phyloP scores from a whole-genome alignment of 371 early-diverging fungal species.

The Chytridium lagenaria region DNA sequence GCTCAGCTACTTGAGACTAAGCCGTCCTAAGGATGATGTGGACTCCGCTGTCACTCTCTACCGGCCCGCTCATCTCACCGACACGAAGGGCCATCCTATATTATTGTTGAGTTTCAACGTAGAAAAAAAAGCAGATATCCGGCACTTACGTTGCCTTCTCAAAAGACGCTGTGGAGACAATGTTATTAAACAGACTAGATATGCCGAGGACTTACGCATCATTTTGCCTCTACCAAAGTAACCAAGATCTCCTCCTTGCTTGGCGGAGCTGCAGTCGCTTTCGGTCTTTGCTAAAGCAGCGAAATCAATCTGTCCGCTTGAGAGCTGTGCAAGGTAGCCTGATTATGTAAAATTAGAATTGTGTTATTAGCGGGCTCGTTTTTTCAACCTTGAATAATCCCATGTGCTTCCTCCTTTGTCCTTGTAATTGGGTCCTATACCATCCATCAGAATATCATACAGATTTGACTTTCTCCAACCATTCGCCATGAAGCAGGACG shows the following conservation, averaged over 20 bases:
- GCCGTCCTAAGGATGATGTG: constrained; percentile 91
- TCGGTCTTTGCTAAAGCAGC: constrained; percentile 69
- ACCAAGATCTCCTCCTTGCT: constrained; percentile 88
- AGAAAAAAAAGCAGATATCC: neutral
- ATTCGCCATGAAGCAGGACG: constrained; percentile 92
- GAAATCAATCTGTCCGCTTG: constrained; percentile 60
- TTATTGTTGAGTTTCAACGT: neutral
- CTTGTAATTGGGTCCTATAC: constrained; percentile 78
- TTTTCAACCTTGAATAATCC: constrained; percentile 56
- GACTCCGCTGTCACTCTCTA: constrained; percentile 92
- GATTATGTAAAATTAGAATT: neutral
- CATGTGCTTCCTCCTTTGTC: constrained; percentile 84
- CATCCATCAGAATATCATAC: neutral
- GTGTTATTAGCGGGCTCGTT: neutral
- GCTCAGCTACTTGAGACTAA: too few species aligned
- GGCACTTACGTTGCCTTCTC: constrained; percentile 76
- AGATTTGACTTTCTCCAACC: constrained; percentile 47
- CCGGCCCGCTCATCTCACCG: constrained; percentile 81
- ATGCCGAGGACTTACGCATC: constrained; percentile 52
- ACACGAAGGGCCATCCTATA: constrained; percentile 73
- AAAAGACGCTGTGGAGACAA: constrained; percentile 79
- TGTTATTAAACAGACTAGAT: too few species aligned
- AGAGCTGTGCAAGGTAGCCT: constrained; percentile 60
- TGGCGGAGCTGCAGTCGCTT: constrained; percentile 91
- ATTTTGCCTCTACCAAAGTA: constrained; percentile 69